Evolutionary conservation across 495 filamentous ascomycete species (phyloP), one percentile per base, ranked within the genome.

Genomic region (Lepidopterella palustris): DNA sequence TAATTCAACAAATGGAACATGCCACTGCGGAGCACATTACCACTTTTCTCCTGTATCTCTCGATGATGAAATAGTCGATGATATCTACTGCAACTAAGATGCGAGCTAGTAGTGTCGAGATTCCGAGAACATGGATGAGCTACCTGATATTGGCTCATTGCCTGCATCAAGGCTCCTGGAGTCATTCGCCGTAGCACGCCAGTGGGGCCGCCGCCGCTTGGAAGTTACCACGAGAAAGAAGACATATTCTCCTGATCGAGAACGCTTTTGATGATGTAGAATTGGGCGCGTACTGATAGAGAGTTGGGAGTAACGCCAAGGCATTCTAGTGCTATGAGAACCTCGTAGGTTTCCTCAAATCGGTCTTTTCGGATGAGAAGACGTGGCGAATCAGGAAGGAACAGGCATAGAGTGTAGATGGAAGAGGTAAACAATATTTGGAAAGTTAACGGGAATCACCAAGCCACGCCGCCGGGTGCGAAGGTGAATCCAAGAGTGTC

Each of bases 21-120:
- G 68, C 70, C 1, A 51, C 57, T 3, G 70, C 68, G 5, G 60
- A 65, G 49, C 18, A 42, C 68, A 72, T 70, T 68, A 72, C 71
- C 31, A 72, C 68, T 52, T 66, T 61, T 15, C 63, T 48, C 11
- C 65, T 59, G 53, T 61, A 69, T 5, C 64, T 47, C 35, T 70
- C 70, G 35, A 72, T 71, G 58, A 72, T 63, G 50, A 71, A 69
- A 71, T 72, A 72, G 59, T 70, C 68, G 29, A 71, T 66, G 9
- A 50, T 59, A 4, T 66, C 68, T 23, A 66, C 68, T 4, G 70
- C 68, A 10, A 64, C 67, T 2, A 71, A 45, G 52, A 71, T 67
- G 5, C 68, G 60, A 13, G 53, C 21, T 18, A 69, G 61, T 9
- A 67, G 32, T 39, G 58, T 56, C 23, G 67, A 64, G 35, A 71